Percentiles rank a stretch among this genome's conserved stretches.
Evolutionary conservation across 257 asterid species (phyloP).

Genomic region (Haberlea rhodopensis): DNA sequence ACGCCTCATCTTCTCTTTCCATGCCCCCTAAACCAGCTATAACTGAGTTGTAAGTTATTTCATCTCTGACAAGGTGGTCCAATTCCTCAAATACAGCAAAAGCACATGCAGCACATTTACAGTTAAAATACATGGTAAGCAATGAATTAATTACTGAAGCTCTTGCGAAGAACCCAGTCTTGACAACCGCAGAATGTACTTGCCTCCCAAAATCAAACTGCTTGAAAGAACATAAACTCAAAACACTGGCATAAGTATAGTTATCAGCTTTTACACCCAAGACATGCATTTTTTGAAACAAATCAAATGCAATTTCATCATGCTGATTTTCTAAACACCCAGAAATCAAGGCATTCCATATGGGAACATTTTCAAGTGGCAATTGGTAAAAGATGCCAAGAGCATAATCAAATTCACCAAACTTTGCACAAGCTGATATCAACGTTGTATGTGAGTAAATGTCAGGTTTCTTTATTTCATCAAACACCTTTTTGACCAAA

Average conservation of each 20-base stretch:
- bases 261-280: slow-evolving; percentile 58
- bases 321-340: slow-evolving; percentile 63
- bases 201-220: slow-evolving; percentile 57
- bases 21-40: slow-evolving; percentile 61
- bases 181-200: slow-evolving; percentile 61
- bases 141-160: slow-evolving; percentile 72
- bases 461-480: slow-evolving; percentile 60
- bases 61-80: slow-evolving; percentile 41
- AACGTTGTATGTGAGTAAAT: slow-evolving; percentile 71
- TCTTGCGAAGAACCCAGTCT: slow-evolving; percentile 52
- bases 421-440: slow-evolving; percentile 64
- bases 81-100: slow-evolving; percentile 52
- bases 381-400: slow-evolving; percentile 54
- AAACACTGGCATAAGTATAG: slow-evolving; percentile 71
- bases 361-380: slow-evolving; percentile 51
- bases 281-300: slow-evolving; percentile 54
- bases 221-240: slow-evolving; percentile 55
- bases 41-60: slow-evolving; percentile 62
- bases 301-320: slow-evolving; percentile 42
- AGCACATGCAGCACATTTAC: slow-evolving; percentile 44
- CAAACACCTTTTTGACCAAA: slow-evolving; percentile 50
- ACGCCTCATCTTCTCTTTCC: slow-evolving; percentile 55
- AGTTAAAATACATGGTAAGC: slow-evolving; percentile 69
- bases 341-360: slow-evolving; percentile 87
- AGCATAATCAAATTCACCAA: slow-evolving; percentile 65